Conservation (phyloP, 441 rosid species). For the Eugenia klotzschiana region DNA sequence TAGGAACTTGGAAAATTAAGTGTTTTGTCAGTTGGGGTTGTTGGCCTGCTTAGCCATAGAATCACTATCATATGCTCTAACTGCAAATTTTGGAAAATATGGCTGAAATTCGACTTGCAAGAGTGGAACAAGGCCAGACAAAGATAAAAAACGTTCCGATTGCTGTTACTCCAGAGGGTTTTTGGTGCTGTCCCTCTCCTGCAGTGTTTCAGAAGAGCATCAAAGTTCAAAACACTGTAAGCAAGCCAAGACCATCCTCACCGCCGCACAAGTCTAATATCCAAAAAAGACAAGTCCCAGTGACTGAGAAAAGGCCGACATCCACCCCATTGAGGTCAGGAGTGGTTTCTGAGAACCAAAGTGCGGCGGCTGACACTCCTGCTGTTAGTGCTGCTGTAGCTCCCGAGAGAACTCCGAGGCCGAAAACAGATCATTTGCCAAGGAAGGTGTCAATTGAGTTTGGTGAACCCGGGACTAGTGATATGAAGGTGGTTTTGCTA, state of each 20-base stretch:
- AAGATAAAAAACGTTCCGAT: constrained; percentile 78
- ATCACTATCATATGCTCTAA: background rate
- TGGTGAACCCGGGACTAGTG: constrained; percentile 80
- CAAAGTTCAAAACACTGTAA: constrained; percentile 49
- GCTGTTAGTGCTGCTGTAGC: constrained; percentile 23
- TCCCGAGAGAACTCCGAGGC: constrained; percentile 53
- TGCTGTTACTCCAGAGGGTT: constrained; percentile 94
- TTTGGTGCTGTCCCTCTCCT: constrained; percentile 98
- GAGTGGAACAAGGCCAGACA: constrained; percentile 67
- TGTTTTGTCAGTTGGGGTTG: background rate
- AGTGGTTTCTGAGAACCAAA: constrained; percentile 36
- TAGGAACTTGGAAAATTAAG: background rate
- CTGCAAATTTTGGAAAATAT: constrained; percentile 16
- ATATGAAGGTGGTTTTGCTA: constrained; percentile 62
- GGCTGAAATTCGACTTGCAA: constrained; percentile 74
- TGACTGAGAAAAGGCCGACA: constrained; percentile 39
- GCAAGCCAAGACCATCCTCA: constrained; percentile 60
- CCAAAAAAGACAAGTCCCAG: constrained; percentile 36
- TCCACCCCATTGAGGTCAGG: constrained; percentile 39
- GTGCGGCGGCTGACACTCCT: constrained; percentile 17
- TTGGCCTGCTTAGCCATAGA: background rate
- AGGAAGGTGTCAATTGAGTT: constrained; percentile 88
- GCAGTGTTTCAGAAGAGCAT: constrained; percentile 72
- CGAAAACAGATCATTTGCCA: constrained; percentile 63
- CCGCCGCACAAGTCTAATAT: constrained; percentile 31